phyloP scores from a whole-genome alignment of 371 early-diverging fungal genomes.

The Rhizopus delemar region DNA sequence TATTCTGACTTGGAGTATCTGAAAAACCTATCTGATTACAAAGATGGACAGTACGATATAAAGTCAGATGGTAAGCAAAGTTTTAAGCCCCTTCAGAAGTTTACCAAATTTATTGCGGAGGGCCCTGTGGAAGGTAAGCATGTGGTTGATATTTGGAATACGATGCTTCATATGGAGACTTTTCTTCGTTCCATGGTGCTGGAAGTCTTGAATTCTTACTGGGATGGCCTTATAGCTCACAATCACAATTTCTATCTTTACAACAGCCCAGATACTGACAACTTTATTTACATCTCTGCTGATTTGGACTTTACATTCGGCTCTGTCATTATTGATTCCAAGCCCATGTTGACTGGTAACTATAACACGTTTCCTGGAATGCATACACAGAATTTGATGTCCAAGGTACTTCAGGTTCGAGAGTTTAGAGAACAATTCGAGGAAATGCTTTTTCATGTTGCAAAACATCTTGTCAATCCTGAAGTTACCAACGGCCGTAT shows the following conservation, averaged over 20 bases:
- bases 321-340: neutral
- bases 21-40: slow-evolving; percentile 19
- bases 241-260: slow-evolving; percentile 37
- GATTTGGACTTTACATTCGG: slow-evolving; percentile 40
- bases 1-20: slow-evolving; percentile 28
- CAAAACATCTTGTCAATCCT: slow-evolving; percentile 14
- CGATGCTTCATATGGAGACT: slow-evolving; percentile 15
- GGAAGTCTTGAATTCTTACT: slow-evolving; percentile 34
- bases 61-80: slow-evolving; percentile 22
- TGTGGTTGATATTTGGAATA: slow-evolving; percentile 28
- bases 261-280: slow-evolving; percentile 10
- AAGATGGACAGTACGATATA: slow-evolving; percentile 29
- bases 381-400: slow-evolving; percentile 15
- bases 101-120: slow-evolving; percentile 30
- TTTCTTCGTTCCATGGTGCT: slow-evolving; percentile 32
- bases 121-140: slow-evolving; percentile 9
- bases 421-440: slow-evolving; percentile 17
- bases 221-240: slow-evolving; percentile 30
- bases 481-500: slow-evolving; percentile 16
- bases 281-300: slow-evolving; percentile 28
- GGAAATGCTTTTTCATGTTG: slow-evolving; percentile 12
- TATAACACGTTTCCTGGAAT: slow-evolving; percentile 35
- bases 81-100: slow-evolving; percentile 18
- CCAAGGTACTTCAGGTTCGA: slow-evolving; percentile 6
- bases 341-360: slow-evolving; percentile 21